These are phyloP conservation scores for Leishmania gerbilli DNA, from an alignment of 208 protist genomes.

Conservation along the genomic window DNA sequence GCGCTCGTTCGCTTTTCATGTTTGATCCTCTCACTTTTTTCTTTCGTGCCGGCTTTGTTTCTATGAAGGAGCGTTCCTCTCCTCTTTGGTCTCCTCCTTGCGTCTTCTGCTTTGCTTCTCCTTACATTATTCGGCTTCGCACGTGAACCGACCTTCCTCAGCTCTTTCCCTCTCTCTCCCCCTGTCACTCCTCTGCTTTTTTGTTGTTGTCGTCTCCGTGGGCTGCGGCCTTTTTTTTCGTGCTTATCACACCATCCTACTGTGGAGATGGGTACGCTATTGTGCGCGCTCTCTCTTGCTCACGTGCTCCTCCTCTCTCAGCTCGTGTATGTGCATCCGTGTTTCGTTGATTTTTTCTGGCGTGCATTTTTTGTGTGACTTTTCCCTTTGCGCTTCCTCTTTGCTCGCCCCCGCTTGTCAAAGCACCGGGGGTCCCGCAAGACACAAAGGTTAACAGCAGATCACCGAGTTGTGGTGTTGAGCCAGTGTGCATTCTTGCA, in stretches of 20 bases:
- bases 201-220: background rate
- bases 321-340: background rate
- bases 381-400: background rate
- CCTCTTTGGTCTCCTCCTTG: background rate
- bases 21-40: background rate
- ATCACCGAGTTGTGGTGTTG: background rate
- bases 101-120: background rate
- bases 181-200: background rate
- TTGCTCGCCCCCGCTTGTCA: background rate
- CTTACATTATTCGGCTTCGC: background rate
- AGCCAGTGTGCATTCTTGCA: background rate
- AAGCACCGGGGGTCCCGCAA: background rate
- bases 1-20: background rate
- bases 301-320: background rate
- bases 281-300: conserved; percentile 2
- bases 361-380: background rate
- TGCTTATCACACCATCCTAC: conserved; percentile 1
- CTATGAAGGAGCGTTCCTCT: too few species aligned
- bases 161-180: background rate
- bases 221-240: background rate
- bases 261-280: background rate
- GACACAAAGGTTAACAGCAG: background rate
- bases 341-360: background rate
- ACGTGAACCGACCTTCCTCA: background rate
- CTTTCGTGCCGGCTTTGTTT: background rate